phyloP scores from a whole-genome alignment of 345 rosid genomes.

The Lumnitzera littorea region DNA sequence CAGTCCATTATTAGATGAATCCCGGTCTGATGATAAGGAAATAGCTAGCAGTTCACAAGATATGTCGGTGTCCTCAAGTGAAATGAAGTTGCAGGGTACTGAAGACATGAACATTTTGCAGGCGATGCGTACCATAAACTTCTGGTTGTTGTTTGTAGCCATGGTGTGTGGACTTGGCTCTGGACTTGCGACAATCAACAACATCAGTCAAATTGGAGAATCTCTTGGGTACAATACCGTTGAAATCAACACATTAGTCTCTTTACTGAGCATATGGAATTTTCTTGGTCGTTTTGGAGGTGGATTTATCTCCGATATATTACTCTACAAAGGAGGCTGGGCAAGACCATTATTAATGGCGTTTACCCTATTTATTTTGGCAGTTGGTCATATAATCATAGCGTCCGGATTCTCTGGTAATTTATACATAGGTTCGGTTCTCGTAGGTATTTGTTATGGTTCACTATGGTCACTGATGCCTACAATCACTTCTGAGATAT shows the following conservation, averaged over 20 bases:
- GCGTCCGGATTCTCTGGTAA: slow-evolving; percentile 63
- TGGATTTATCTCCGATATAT: slow-evolving; percentile 62
- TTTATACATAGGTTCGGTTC: slow-evolving; percentile 55
- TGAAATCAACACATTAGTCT: slow-evolving; percentile 62
- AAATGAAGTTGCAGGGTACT: slow-evolving; percentile 5
- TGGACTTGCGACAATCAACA: slow-evolving; percentile 67
- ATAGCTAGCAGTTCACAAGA: slow-evolving; percentile 16
- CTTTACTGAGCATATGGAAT: slow-evolving; percentile 85
- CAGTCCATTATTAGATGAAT: slow-evolving; percentile 7
- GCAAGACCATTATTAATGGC: slow-evolving; percentile 73
- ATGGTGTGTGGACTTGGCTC: slow-evolving; percentile 77
- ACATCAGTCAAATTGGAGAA: slow-evolving; percentile 74
- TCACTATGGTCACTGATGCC: slow-evolving; percentile 89
- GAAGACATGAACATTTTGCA: slow-evolving; percentile 40
- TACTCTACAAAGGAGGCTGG: slow-evolving; percentile 59
- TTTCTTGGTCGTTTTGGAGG: slow-evolving; percentile 87
- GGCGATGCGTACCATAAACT: slow-evolving; percentile 42
- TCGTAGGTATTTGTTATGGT: slow-evolving; percentile 81
- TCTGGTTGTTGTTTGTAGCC: slow-evolving; percentile 71
- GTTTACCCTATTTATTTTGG: slow-evolving; percentile 50
- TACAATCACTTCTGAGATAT: slow-evolving; percentile 60
- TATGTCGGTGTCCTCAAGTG: slow-evolving; percentile 11
- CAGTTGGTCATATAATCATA: slow-evolving; percentile 54
- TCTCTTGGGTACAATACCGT: slow-evolving; percentile 57
- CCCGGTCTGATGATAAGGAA: slow-evolving; percentile 11